phyloP scores from a whole-genome alignment of 805 yeast species.

The Candida methanosorbosa region DNA sequence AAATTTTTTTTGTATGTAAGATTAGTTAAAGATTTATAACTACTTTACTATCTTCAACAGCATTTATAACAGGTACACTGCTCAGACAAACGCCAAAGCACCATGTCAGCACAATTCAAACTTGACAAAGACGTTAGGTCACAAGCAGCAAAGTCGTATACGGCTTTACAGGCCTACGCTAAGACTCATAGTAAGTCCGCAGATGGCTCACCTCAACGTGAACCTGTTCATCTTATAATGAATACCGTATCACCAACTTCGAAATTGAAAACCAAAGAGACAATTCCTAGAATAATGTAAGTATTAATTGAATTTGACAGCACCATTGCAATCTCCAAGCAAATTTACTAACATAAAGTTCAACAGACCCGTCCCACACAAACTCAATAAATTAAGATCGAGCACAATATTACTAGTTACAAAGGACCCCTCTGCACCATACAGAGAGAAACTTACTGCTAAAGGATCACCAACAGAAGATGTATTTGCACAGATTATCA shows the following conservation, averaged over 20 bases:
- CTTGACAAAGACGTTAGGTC: constrained; percentile 8
- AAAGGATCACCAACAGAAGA: constrained; percentile 52
- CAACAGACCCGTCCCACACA: constrained; percentile 38
- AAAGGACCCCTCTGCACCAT: constrained; percentile 61
- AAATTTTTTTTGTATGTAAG: too few species aligned
- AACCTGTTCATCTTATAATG: constrained; percentile 33
- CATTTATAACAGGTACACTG: too few species aligned
- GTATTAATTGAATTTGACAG: constrained; percentile 1
- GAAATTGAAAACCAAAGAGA: constrained; percentile 34
- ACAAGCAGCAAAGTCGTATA: constrained; percentile 16
- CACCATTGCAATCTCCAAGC: too few species aligned
- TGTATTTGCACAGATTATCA: constrained; percentile 49
- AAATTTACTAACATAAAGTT: constrained; percentile 1
- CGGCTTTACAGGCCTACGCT: too few species aligned
- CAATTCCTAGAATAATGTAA: constrained; percentile 44
- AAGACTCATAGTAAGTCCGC: constrained; percentile 19
- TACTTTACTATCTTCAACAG: too few species aligned
- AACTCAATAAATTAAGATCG: constrained; percentile 39
- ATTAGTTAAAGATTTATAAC: too few species aligned
- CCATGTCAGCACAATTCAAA: too few species aligned
- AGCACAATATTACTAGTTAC: constrained; percentile 54
- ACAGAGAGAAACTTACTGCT: constrained; percentile 37
- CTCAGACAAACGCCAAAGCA: too few species aligned
- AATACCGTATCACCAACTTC: constrained; percentile 39
- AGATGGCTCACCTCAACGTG: constrained; percentile 15